Base-by-base conservation (phyloP, 176 grass and related monocot genomes). In the Eragrostis nindensis region DNA sequence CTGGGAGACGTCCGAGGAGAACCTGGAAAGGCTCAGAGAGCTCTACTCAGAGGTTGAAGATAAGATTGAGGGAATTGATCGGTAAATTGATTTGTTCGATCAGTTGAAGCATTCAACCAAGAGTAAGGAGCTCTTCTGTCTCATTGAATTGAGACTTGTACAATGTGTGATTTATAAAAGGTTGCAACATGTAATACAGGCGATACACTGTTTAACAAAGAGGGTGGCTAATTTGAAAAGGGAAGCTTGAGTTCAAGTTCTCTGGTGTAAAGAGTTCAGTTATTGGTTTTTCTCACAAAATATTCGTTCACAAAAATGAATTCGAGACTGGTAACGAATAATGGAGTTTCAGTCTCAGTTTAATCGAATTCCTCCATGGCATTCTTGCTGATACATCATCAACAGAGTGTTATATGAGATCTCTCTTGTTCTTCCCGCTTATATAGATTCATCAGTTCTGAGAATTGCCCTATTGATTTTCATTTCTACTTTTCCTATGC, bases 1-100 rank as follows among this genome's bases (percentile, higher is more conserved):
- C 90, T 99, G 96, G 96, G 96, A 99, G 84, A 95, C 96, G 32
- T 90, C 96, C 11, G 92, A 99, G 84, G 92, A 99, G 54, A 99
- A 99, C 86, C 70, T 99, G 73, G 96, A 99, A 15, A 90, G 64
- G 75, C 85, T 99, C 19, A 75, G 86, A 62, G 87, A 99, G 65
- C 68, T 99, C 41, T 99, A 99, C 82, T 94, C 96, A 1, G 96
- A 99, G 84, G 90, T 99, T 11, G 96, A 99, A 64, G 96, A 99
- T 88, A 99, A 99, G 81, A 99, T 99, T 3, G 96, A 99, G 86
- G 96, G 96, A 4, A 91, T 99, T 29, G 96, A 95, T n/a, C 81
- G 92, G 82, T 97, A 84, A 90, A 75, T 40, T 39, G 17, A 55
- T 60, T 25, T 65, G 61, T n/a, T n/a, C n/a, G 6, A 75, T 5